Evolutionary conservation across 2,329 filamentous ascomycete genomes (phyloP).

Genomic region (Exophiala sp.): DNA sequence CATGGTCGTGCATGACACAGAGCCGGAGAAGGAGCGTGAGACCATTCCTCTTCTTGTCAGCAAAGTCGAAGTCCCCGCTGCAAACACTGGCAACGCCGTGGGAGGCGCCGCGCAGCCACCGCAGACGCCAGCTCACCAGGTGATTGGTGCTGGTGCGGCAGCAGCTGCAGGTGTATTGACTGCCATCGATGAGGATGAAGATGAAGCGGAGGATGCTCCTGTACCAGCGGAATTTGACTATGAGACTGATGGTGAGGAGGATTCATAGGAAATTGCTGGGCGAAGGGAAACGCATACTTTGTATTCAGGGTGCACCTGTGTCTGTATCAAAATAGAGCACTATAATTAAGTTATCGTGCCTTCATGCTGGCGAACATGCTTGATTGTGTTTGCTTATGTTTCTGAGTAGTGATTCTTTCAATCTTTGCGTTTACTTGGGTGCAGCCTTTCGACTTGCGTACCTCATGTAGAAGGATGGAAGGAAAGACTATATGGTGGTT

Average conservation of each 20-base stretch:
- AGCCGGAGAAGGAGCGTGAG: conserved; percentile 71
- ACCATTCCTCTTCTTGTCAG: conserved; percentile 90
- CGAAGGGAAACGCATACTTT: too few relatives aligned
- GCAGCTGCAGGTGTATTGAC: conserved; percentile 78
- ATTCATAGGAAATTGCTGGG: background rate
- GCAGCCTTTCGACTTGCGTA: too few relatives aligned
- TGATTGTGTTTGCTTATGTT: too few relatives aligned
- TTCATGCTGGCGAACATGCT: too few relatives aligned
- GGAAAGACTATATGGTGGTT: too few relatives aligned
- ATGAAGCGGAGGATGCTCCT: conserved; percentile 47
- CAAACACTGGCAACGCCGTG: conserved; percentile 26
- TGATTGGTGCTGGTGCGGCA: conserved; percentile 55
- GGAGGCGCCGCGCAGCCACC: conserved; percentile 28
- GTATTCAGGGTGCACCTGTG: too few relatives aligned
- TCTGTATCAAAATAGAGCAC: too few relatives aligned
- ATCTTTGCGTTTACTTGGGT: too few relatives aligned
- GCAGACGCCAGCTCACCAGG: conserved; percentile 29
- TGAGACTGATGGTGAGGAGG: conserved; percentile 36
- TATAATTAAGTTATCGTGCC: too few relatives aligned
- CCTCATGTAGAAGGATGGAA: too few relatives aligned
- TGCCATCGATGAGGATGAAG: conserved; percentile 71
- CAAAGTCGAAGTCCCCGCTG: conserved; percentile 52
- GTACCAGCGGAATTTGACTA: conserved; percentile 47
- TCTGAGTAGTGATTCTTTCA: too few relatives aligned
- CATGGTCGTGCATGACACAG: conserved; percentile 81